Evolutionary conservation across 139 green algal genomes (phyloP).

Genomic region (Picochlorum sp.): DNA sequence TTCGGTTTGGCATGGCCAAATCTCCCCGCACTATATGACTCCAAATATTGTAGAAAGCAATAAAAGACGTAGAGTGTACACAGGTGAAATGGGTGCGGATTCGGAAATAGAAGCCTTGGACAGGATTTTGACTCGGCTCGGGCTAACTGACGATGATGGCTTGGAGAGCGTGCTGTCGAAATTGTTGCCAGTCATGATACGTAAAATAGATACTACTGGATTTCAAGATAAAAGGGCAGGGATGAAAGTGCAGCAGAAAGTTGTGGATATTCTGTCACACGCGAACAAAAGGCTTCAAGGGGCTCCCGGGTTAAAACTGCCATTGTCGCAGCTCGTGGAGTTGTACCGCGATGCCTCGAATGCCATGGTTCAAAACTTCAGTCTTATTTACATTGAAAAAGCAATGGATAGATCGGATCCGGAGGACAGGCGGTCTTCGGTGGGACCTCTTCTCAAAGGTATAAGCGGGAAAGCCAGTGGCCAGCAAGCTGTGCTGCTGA

Average conservation of each 20-base stretch:
- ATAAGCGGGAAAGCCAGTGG: slow-evolving; percentile 21
- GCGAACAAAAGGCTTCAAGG: slow-evolving; percentile 80
- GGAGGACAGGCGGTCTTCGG: slow-evolving; percentile 21
- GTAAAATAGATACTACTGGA: slow-evolving; percentile 6
- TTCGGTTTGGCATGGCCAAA: background rate
- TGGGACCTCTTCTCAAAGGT: slow-evolving; percentile 34
- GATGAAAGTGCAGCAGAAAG: slow-evolving; percentile 27
- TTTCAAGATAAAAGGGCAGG: background rate
- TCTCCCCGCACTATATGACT: background rate
- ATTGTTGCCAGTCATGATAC: slow-evolving; percentile 64
- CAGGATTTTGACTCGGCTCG: slow-evolving; percentile 61
- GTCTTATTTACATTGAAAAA: slow-evolving; percentile 74
- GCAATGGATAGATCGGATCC: slow-evolving; percentile 36
- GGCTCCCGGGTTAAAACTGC: slow-evolving; percentile 47
- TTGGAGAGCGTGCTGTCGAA: slow-evolving; percentile 64
- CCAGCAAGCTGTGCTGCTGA: slow-evolving; percentile 50
- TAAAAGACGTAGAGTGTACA: background rate
- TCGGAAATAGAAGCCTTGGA: slow-evolving; percentile 63
- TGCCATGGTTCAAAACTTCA: slow-evolving; percentile 61
- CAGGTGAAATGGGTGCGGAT: slow-evolving; percentile 9
- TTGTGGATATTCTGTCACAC: slow-evolving; percentile 81
- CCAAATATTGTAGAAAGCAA: background rate
- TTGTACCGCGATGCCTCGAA: slow-evolving; percentile 22
- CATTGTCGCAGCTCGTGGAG: slow-evolving; percentile 46
- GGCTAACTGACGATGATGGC: slow-evolving; percentile 60